Evolutionary conservation across 345 rosid genomes (phyloP), one percentile per base, ranked within the genome.

Genomic region (Brassica nigra): DNA sequence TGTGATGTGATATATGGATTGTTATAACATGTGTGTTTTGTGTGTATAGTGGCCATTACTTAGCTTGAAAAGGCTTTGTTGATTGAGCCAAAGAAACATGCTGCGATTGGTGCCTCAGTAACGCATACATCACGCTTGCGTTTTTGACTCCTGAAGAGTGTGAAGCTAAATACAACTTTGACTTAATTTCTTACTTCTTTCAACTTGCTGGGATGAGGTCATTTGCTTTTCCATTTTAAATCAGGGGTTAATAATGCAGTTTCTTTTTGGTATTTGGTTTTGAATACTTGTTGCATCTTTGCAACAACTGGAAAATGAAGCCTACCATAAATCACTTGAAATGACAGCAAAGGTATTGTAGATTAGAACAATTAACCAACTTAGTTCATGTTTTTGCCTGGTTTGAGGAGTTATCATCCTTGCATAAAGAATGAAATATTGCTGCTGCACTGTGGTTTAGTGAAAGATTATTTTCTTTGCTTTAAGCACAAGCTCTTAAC

Each of bases 21-120:
- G 42, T 8, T 34, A 29, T 27, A 20, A 8, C 34, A 3, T 68
- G 20, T 30, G 8, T 39, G 3, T 2, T 3, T 27, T 39, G 4
- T 3, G 15, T 47, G 58, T 2, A 23, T 86, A 95, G 99, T 91
- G 52, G 89, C 96, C 7, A 87, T 95, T 74, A 68, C 91, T 5
- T 91, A 91, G 88, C 83, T 95, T 34, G 98, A 95, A 83, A 98
- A 95, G 81, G 97, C 95, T 27, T 82, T 95, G 86, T 23, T 65
- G 80, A 62, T 90, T 69, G 80, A 78, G 14, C 91, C 98, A 11
- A 85, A 77, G 74, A 89, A 79, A 64, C 93, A 87, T 73, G 94
- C 91, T 31, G 78, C 98, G 12, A 77, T 88, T 52, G 99, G 98
- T 92, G 88, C 75, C 61, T 91, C 28, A 97, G 98, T 58, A 95